Percentiles rank a stretch among this genome's conserved stretches.
Conservation (phyloP, 2,329 filamentous ascomycete species). For the Alternaria brassicae region DNA sequence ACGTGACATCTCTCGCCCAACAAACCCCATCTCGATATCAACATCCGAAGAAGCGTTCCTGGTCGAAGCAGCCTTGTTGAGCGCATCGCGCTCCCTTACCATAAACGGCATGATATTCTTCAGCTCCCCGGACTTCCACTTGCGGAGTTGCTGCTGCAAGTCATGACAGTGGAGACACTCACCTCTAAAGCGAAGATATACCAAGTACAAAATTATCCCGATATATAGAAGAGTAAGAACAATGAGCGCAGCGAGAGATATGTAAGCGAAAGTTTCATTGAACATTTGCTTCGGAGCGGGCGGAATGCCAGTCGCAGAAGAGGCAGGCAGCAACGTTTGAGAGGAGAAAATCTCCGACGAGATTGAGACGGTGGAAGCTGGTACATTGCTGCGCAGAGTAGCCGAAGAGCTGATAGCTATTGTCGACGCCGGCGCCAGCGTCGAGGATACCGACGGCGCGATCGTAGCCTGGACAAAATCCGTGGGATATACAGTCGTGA, state of each 20-base stretch:
- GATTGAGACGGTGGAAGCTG: not conserved
- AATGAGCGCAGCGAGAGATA: constrained; percentile 4
- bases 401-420: not conserved
- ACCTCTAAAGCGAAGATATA: constrained; percentile 12
- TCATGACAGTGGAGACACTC: constrained; percentile 14
- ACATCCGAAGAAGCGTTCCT: not conserved
- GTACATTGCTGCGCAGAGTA: not conserved
- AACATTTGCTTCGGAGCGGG: not conserved
- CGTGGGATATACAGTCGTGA: constrained; percentile 8
- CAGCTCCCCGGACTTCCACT: constrained; percentile 18
- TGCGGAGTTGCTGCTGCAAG: constrained; percentile 8
- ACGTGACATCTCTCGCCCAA: not conserved
- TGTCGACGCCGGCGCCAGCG: not conserved
- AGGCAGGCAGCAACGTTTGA: not conserved
- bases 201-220: constrained; percentile 4
- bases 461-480: not conserved
- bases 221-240: constrained; percentile 5
- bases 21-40: constrained; percentile 7
- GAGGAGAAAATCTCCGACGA: not conserved
- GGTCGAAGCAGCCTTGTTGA: not conserved
- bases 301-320: not conserved
- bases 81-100: constrained; percentile 8
- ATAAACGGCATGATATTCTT: constrained; percentile 14
- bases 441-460: not conserved
- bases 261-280: constrained; percentile 9